Evolutionary conservation across 257 asterid species (phyloP).

Genomic region (Solanum sitiens): DNA sequence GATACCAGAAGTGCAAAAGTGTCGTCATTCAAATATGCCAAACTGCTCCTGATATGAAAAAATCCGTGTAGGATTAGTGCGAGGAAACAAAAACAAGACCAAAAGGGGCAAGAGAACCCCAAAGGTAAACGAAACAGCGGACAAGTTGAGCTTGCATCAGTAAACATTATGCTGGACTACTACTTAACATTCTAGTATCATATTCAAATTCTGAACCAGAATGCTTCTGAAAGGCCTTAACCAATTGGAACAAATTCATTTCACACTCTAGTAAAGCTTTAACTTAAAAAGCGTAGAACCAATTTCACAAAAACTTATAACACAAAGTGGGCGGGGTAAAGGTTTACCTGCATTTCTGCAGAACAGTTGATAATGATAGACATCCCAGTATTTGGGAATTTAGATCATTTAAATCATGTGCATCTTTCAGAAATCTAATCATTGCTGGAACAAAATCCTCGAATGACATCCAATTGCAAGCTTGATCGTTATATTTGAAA

Average conservation of each 20-base stretch:
- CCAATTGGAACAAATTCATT: not conserved
- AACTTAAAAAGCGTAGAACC: not conserved
- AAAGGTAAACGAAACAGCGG: not conserved
- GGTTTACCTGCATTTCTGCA: constrained; percentile 61
- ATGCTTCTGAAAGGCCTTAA: not conserved
- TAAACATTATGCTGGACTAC: not conserved
- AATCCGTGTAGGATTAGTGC: constrained; percentile 1
- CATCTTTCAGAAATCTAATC: constrained; percentile 53
- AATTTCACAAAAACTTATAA: not conserved
- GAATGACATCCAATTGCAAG: constrained; percentile 17
- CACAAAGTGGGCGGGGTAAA: not conserved
- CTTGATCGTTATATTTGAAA: constrained; percentile 21
- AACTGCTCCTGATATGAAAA: constrained; percentile 24
- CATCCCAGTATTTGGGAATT: constrained; percentile 74
- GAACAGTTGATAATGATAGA: constrained; percentile 31
- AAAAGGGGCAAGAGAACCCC: not conserved
- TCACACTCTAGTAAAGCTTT: not conserved
- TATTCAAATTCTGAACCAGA: not conserved
- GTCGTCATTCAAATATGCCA: constrained; percentile 38
- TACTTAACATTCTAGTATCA: not conserved
- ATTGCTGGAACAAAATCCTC: constrained; percentile 27
- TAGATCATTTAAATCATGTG: constrained; percentile 30
- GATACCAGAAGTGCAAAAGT: constrained; percentile 46
- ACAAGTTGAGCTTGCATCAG: not conserved
- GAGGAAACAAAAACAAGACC: not conserved